Base-by-base conservation (phyloP, 257 asterid genomes). In the Fraxinus quadrangulata region DNA sequence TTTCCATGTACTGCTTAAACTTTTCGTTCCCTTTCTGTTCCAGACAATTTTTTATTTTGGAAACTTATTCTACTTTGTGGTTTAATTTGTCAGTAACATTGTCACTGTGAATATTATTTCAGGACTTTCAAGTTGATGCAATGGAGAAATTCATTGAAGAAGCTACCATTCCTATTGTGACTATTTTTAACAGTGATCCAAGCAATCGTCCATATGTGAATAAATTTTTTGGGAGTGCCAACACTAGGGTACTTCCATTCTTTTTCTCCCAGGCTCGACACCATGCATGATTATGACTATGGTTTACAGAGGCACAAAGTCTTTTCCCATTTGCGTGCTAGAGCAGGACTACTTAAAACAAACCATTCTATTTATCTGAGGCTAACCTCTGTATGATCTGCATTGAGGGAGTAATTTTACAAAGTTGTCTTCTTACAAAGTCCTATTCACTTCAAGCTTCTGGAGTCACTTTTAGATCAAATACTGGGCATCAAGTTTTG, bases 1-100 rank as follows among this genome's bases (percentile, higher is more conserved):
- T 82, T 81, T 75, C 47, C 86, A 94, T 91, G 98, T 90, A 83
- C 66, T 75, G 34, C 59, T 59, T 0, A 63, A 23, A 21, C n/a
- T 63, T 36, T 5, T 36, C 1, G 40, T 36, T 36, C 0, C 11
- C 72, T 40, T 28, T 65, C 2, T 72, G 16, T 54, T 73, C 14
- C 68, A 24, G 68, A 14, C 40, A 19, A 63, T 23, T 1, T 71
- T 24, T 63, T 24, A 24, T 24, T 63, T 77, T 40, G 56, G 8
- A 30, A 67, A 13, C 30, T 36, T 61, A 21, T 66, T 37, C 26
- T 11, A 33, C 28, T 28, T 37, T 54, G 28, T n/a, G 26, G 31
- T 31, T 74, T 76, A 36, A 36, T 70, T 77, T 30, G 63, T 6
- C 45, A 67, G 51, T 70, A 30, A 40, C 75, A 36, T 54, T 12